Evolutionary conservation across 78 protist species (phyloP).

Genomic region (Thecamonas trahens): DNA sequence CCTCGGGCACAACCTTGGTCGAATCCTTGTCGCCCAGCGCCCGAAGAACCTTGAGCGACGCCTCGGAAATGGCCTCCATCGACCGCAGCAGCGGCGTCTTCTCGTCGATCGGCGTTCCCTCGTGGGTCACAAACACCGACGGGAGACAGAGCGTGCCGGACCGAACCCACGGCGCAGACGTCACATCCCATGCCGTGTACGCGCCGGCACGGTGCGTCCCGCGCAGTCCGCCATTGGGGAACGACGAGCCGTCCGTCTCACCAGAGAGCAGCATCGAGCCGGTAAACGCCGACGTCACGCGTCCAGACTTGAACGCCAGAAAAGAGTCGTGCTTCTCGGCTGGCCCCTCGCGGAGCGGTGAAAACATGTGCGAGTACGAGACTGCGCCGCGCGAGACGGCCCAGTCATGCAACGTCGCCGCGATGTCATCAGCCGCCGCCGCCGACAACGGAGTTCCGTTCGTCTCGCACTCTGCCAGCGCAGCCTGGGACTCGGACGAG

Average conservation of each 20-base stretch:
- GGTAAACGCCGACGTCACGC: conserved; percentile 30
- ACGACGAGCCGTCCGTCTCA: conserved; percentile 87
- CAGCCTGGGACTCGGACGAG: too few species aligned
- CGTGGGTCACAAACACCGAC: conserved; percentile 54
- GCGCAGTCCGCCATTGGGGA: conserved; percentile 89
- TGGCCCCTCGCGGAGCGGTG: conserved; percentile 55
- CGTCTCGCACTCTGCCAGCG: too few species aligned
- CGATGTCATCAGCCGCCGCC: conserved; percentile 32
- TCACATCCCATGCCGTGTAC: conserved; percentile 83
- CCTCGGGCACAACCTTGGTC: conserved; percentile 20
- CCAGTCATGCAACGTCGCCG: conserved; percentile 80
- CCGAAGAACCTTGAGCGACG: conserved; percentile 6
- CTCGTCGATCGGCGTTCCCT: conserved; percentile 79
- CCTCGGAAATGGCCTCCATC: conserved; percentile 29
- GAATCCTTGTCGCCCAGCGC: background rate
- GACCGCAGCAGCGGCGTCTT: conserved; percentile 85
- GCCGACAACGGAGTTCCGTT: too few species aligned
- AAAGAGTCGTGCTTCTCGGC: conserved; percentile 76
- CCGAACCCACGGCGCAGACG: conserved; percentile 69
- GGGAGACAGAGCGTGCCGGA: conserved; percentile 63
- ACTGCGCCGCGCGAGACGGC: conserved; percentile 75
- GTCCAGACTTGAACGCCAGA: conserved; percentile 43
- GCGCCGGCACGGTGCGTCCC: conserved; percentile 84
- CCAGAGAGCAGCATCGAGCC: conserved; percentile 69
- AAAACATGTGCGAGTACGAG: conserved; percentile 82